A percentile compares a stretch with the other conserved stretches of the same genome.
Conservation (phyloP, 2,329 filamentous ascomycete species). For the Chrysoporthe puriensis region DNA sequence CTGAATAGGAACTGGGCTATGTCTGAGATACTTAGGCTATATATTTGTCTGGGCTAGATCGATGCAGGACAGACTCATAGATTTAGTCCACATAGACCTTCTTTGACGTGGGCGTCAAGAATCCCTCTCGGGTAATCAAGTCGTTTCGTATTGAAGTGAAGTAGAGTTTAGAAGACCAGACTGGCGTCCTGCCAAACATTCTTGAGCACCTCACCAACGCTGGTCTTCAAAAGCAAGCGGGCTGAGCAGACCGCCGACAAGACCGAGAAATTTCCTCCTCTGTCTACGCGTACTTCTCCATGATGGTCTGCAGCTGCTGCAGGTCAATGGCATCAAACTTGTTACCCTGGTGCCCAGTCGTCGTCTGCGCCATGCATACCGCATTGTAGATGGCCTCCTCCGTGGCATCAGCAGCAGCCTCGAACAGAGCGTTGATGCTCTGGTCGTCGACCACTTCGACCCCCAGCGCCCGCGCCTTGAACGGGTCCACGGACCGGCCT, state of each 20-base stretch:
- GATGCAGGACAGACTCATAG: too few relatives aligned
- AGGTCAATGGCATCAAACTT: conserved; percentile 55
- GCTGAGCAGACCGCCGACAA: not conserved
- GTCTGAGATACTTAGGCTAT: too few relatives aligned
- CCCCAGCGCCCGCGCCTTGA: conserved; percentile 40
- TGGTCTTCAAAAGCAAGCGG: not conserved
- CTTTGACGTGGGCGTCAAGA: too few relatives aligned
- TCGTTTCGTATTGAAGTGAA: too few relatives aligned
- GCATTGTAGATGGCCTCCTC: conserved; percentile 71
- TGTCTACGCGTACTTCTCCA: conserved; percentile 35
- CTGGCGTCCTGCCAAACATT: too few relatives aligned
- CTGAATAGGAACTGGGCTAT: too few relatives aligned
- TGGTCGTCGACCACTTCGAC: conserved; percentile 59
- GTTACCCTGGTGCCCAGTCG: conserved; percentile 55
- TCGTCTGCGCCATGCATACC: conserved; percentile 63
- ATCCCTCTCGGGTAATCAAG: too few relatives aligned
- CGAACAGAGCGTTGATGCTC: conserved; percentile 64
- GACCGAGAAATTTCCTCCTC: not conserved
- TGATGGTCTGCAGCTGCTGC: conserved; percentile 49
- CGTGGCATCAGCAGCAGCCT: conserved; percentile 63
- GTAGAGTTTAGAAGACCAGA: too few relatives aligned
- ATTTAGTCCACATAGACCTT: too few relatives aligned
- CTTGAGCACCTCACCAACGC: too few relatives aligned
- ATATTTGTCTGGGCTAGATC: too few relatives aligned
- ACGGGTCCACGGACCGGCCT: conserved; percentile 42